Evolutionary conservation across 805 yeast species (phyloP), one percentile per base, ranked within the genome.

Genomic region (Saccharomycopsis synnaedendra): DNA sequence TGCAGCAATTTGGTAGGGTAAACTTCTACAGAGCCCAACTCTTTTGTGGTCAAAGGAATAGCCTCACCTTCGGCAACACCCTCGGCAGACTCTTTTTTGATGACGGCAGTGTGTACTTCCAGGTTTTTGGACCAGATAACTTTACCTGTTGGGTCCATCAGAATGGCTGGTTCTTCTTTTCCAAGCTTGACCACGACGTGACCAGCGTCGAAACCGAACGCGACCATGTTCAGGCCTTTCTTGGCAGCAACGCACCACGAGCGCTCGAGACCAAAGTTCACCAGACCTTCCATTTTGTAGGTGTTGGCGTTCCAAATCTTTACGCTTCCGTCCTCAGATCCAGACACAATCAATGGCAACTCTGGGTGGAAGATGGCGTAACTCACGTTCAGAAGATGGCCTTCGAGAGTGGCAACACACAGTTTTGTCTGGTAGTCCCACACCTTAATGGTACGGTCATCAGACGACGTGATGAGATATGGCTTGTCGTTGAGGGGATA

Each of bases 311-410:
- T 90, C 99, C 99, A 93, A 59, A 93, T 75, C 62, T 89, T 87
- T 56, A 93, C 72, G 6, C 96, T 82, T 46, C 95, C 87, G 67
- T 93, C 99, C 67, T 93, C 99, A 45, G 96, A 83, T 55, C 99
- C 99, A 3, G 97, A 87, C 43, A 93, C 75, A 55, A 93, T 89
- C 55, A 90, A 69, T 28, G 98, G 98, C 60, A 93, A 73, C 60
- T 90, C 95, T n/a, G 96, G 96, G 64, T 93, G 99, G 81, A 89
- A 93, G 35, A 89, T 78, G 5, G 99, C 98, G 69, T 88, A 93
- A 31, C 96, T 87, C 40, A 93, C 98, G 63, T 93, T 93, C 41
- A 94, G 77, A 56, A 87, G 71, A 62, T 93, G 99, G 35, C 97
- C 98, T 61, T 84, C 94, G 57, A 93, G 72, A 31, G 95, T 83